Conservation (phyloP, 192 early-diverging fungal genomes). For the Rhizophagus clarus region DNA sequence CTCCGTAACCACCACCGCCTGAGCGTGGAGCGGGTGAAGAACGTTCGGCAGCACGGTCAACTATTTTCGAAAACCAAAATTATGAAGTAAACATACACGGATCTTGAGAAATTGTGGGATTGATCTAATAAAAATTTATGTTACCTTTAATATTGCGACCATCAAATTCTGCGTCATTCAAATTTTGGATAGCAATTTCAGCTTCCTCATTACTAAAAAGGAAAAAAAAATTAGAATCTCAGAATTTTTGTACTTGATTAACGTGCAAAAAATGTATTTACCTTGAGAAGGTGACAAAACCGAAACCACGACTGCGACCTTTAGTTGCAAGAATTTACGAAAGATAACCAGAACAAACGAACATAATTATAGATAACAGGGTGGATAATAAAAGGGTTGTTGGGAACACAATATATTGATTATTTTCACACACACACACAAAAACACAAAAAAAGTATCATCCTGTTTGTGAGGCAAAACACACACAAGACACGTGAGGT, state of each 20-base stretch:
- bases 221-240: background rate
- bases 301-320: constrained; percentile 83
- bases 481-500: background rate
- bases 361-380: constrained; percentile 17
- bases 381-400: background rate
- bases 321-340: background rate
- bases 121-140: background rate
- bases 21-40: constrained; percentile 28
- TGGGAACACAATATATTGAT: constrained; percentile 12
- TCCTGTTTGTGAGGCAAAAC: constrained; percentile 16
- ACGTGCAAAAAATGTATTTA: constrained; percentile 32
- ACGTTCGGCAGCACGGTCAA: constrained; percentile 46
- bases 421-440: constrained; percentile 14
- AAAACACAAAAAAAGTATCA: background rate
- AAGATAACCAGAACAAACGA: constrained; percentile 22
- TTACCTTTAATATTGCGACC: constrained; percentile 70
- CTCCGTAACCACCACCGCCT: constrained; percentile 36
- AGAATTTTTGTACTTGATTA: background rate
- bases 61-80: background rate
- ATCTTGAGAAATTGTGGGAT: too few species aligned
- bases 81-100: background rate
- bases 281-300: constrained; percentile 69
- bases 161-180: constrained; percentile 72
- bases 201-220: constrained; percentile 47
- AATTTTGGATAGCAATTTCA: constrained; percentile 56